A percentile compares a stretch with the other conserved stretches of the same genome.
These are phyloP conservation scores for Capronia americana DNA, from an alignment of 2,329 filamentous ascomycete genomes.

Conservation along the genomic window DNA sequence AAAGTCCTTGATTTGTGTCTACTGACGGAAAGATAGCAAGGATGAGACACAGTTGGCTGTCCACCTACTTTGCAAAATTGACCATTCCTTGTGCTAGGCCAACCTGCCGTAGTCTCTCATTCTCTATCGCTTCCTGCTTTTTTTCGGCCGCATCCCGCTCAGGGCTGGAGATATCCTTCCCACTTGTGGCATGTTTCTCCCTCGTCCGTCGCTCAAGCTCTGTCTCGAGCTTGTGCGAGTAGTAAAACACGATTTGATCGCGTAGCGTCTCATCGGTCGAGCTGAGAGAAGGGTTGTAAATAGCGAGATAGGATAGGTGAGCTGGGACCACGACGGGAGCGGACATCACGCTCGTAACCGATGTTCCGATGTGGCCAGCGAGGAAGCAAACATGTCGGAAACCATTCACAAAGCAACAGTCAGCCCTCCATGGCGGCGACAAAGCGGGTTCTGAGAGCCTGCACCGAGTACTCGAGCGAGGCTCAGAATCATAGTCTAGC, in stretches of 20 bases:
- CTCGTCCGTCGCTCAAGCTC: slow-evolving; percentile 40
- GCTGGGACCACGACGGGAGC: slow-evolving; percentile 68
- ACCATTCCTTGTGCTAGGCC: slow-evolving; percentile 97
- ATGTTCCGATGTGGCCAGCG: background rate
- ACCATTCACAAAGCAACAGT: background rate
- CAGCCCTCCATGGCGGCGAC: background rate
- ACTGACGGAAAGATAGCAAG: background rate
- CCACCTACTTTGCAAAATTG: slow-evolving; percentile 74
- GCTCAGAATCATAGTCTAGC: background rate
- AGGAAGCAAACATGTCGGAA: background rate
- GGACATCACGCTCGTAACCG: slow-evolving; percentile 22
- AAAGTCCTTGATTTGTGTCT: background rate
- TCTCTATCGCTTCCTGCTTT: slow-evolving; percentile 68
- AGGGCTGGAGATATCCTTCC: slow-evolving; percentile 1
- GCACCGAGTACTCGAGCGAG: background rate
- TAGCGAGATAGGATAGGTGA: slow-evolving; percentile 86
- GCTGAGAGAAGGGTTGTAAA: slow-evolving; percentile 89
- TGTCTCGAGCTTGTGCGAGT: slow-evolving; percentile 57
- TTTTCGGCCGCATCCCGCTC: slow-evolving; percentile 34
- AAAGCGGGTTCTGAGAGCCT: background rate
- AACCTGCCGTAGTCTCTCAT: slow-evolving; percentile 89
- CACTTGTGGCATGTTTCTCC: slow-evolving; percentile 13
- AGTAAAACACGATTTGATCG: slow-evolving; percentile 93
- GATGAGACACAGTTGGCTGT: slow-evolving; percentile 19
- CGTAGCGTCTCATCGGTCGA: slow-evolving; percentile 73